Base-by-base conservation (phyloP, 2,329 filamentous ascomycete genomes). In the Tympanopsis confertula region DNA sequence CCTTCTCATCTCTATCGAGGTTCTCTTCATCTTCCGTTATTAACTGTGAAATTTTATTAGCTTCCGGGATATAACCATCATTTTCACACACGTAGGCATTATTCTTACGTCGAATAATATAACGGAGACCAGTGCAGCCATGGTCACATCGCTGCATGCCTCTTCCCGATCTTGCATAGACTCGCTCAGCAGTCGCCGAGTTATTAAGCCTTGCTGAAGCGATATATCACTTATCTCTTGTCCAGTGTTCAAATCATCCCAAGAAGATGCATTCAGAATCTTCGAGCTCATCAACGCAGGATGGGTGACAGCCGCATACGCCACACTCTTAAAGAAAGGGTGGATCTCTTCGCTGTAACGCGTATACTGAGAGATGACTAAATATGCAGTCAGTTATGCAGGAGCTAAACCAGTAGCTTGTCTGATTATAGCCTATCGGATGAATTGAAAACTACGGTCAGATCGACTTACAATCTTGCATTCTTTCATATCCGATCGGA, bases 201-300 rank as follows among this genome's bases (percentile, higher is more conserved):
- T 43, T 13, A 46, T 47, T 3, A n/a, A 28, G 19, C 41, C 26
- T 35, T 47, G 45, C 13, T 45, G 38, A 2, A 42, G 24, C 4
- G 44, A 45, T 33, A 47, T 33, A 18, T 38, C 29, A 39, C 44
- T 41, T 20, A 46, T 42, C 33, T 42, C 32, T 14, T 37, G 35
- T 3, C 28, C 28, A 2, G 39, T 37, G 36, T 38, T 46, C 3
- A 47, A 33, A 20, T 46, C 45, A 39, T 47, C 44, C 45, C 45
- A 47, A 20, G 45, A 38, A 4, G 45, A 45, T 3, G 45, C 44
- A 32, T 46, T 45, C 12, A 47, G 14, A n/a, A 47, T 44, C 26
- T 47, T 47, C 7, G 41, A 36, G 19, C 45, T 47, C 45, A 47
- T 46, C 10, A 47, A 38, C 10, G 44, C 41, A 19, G 36, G 37